Percentiles rank a stretch among this genome's conserved stretches.
phyloP scores from a whole-genome alignment of 495 filamentous ascomycete genomes.

The Haplographium delicatum region DNA sequence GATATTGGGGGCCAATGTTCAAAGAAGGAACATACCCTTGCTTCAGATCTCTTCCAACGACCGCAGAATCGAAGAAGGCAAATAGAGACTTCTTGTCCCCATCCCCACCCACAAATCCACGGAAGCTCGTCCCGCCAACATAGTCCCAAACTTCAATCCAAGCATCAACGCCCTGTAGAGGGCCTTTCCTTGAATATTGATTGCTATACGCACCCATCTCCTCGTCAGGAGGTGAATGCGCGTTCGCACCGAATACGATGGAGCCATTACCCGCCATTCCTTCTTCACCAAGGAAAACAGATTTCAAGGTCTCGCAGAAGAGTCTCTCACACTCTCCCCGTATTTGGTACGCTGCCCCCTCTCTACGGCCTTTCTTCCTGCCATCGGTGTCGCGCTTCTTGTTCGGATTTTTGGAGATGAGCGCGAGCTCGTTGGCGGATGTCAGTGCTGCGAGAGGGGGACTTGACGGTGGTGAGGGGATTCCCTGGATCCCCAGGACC shows the following conservation, averaged over 20 bases:
- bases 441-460: slow-evolving; percentile 71
- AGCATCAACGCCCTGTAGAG: slow-evolving; percentile 30
- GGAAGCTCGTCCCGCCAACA: slow-evolving; percentile 70
- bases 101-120: slow-evolving; percentile 69
- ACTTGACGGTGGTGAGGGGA: slow-evolving; percentile 71
- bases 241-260: slow-evolving; percentile 61
- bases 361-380: slow-evolving; percentile 49
- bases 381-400: slow-evolving; percentile 27
- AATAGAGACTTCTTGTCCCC: slow-evolving; percentile 69
- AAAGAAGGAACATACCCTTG: slow-evolving; percentile 64
- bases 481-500: slow-evolving; percentile 70
- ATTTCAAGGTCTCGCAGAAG: slow-evolving; percentile 89
- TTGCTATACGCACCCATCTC: slow-evolving; percentile 24
- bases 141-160: slow-evolving; percentile 90
- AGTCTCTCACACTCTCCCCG: slow-evolving; percentile 99
- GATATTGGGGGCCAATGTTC: slow-evolving; percentile 9
- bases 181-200: slow-evolving; percentile 15
- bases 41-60: slow-evolving; percentile 72
- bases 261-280: slow-evolving; percentile 59
- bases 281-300: slow-evolving; percentile 95
- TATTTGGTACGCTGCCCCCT: slow-evolving; percentile 91
- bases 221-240: slow-evolving; percentile 26
- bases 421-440: slow-evolving; percentile 53
- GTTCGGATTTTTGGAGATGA: slow-evolving; percentile 44
- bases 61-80: slow-evolving; percentile 73